Evolutionary conservation across 352 stramenopile genomes (phyloP).

Genomic region (Elongisporangium anandrum): DNA sequence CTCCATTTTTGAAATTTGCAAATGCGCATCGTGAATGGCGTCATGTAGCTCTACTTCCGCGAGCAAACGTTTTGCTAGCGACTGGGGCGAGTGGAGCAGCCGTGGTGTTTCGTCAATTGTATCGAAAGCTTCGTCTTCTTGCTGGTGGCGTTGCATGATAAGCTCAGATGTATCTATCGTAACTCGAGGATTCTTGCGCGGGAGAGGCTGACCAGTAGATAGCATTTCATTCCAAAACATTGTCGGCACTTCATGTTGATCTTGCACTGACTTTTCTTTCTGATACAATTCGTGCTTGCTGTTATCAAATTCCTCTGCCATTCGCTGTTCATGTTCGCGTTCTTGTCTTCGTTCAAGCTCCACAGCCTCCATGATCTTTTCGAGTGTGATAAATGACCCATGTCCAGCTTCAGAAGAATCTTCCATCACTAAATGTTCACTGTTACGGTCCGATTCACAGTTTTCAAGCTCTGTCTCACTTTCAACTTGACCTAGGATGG

Average conservation of each 20-base stretch:
- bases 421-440: conserved; percentile 3
- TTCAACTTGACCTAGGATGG: conserved; percentile 9
- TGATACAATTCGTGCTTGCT: neutral
- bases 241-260: neutral
- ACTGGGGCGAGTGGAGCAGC: conserved; percentile 33
- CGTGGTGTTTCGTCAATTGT: conserved; percentile 12
- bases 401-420: conserved; percentile 8
- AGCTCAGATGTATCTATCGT: conserved; percentile 22
- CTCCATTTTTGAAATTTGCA: conserved; percentile 58
- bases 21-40: conserved; percentile 51
- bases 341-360: conserved; percentile 21
- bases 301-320: neutral
- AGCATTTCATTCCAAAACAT: conserved; percentile 27
- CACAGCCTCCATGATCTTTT: conserved; percentile 49
- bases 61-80: conserved; percentile 43
- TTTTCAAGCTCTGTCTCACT: too few species aligned
- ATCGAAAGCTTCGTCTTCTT: conserved; percentile 7
- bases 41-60: conserved; percentile 71
- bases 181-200: conserved; percentile 6
- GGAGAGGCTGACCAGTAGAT: neutral
- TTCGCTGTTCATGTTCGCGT: neutral
- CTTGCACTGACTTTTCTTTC: neutral
- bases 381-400: conserved; percentile 11
- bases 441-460: too few species aligned
- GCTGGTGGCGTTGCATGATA: conserved; percentile 12